phyloP scores from a whole-genome alignment of 768 basidiomycete species.

The Auriscalpium vulgare region DNA sequence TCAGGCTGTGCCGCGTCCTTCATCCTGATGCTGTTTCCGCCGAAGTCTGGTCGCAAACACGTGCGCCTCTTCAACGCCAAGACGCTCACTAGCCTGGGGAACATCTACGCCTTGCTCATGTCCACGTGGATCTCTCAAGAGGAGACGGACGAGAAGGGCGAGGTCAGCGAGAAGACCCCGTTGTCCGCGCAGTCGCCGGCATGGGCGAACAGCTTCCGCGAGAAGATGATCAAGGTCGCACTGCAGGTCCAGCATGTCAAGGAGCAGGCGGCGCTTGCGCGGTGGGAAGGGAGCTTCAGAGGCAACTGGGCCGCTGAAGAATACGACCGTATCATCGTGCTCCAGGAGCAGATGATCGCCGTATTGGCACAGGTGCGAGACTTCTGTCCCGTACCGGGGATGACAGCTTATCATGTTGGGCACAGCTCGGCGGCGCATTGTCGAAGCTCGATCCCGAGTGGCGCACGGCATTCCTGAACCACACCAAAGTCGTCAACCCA shows the following conservation, averaged over 20 bases:
- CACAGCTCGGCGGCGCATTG: constrained; percentile 34
- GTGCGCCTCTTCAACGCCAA: constrained; percentile 37
- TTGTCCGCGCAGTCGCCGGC: constrained; percentile 3
- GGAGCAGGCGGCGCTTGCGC: constrained; percentile 28
- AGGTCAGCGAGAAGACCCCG: constrained; percentile 4
- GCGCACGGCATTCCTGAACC: constrained; percentile 31
- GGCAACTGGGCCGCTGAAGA: constrained; percentile 46
- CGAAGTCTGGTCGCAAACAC: constrained; percentile 39
- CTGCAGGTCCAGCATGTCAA: constrained; percentile 28
- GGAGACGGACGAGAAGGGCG: constrained; percentile 5
- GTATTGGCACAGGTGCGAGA: constrained; percentile 29
- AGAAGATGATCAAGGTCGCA: constrained; percentile 23
- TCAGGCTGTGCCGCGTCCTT: constrained; percentile 42
- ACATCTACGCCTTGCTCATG: constrained; percentile 35
- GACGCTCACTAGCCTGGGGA: constrained; percentile 31
- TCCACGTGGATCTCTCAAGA: constrained; percentile 31
- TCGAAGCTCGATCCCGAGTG: constrained; percentile 34
- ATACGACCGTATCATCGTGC: constrained; percentile 33
- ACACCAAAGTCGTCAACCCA: constrained; percentile 45
- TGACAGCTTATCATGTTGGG: too few species aligned
- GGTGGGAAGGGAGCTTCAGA: constrained; percentile 41
- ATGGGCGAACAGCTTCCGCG: constrained; percentile 23
- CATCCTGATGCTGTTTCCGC: constrained; percentile 46
- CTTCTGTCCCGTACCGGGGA: too few species aligned
- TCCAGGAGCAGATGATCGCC: constrained; percentile 34